Evolutionary conservation across 2,329 filamentous ascomycete species (phyloP).

Genomic region (Trichoderma sp.): DNA sequence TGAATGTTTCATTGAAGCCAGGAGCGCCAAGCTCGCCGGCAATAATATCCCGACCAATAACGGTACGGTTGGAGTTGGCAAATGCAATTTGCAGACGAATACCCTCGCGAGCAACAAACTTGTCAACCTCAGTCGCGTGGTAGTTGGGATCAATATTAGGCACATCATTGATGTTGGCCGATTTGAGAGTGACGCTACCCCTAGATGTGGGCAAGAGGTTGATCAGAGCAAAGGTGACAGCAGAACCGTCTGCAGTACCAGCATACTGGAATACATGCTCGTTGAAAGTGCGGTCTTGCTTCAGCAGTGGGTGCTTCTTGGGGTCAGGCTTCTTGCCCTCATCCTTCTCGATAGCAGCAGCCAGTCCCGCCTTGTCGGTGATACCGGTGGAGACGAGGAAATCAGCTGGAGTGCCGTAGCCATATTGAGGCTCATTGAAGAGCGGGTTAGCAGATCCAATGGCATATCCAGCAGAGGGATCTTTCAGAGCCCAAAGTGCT

Average conservation of each 20-base stretch:
- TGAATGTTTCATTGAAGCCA: constrained; percentile 24
- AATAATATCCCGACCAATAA: constrained; percentile 24
- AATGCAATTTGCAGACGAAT: constrained; percentile 24
- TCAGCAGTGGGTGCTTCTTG: constrained; percentile 34
- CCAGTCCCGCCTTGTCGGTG: constrained; percentile 28
- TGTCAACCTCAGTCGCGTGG: constrained; percentile 30
- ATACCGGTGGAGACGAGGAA: constrained; percentile 35
- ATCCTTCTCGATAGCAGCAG: constrained; percentile 33
- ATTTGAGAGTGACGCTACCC: constrained; percentile 28
- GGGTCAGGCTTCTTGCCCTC: constrained; percentile 32
- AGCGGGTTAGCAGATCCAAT: constrained; percentile 35
- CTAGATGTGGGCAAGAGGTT: constrained; percentile 29
- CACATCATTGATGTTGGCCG: constrained; percentile 21
- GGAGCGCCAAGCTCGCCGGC: constrained; percentile 25
- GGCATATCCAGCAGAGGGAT: constrained; percentile 33
- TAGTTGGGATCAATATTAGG: constrained; percentile 33
- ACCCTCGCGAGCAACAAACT: constrained; percentile 29
- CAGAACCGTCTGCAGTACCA: constrained; percentile 24
- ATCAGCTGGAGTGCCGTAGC: constrained; percentile 36
- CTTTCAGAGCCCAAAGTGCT: constrained; percentile 32
- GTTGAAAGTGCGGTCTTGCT: constrained; percentile 21
- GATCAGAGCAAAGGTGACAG: constrained; percentile 24
- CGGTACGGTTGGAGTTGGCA: constrained; percentile 21
- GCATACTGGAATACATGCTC: constrained; percentile 25
- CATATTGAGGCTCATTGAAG: constrained; percentile 37